Percentiles rank a stretch among this genome's conserved stretches.
These are phyloP conservation scores for Chaetomium sp. DNA, from an alignment of 2,329 filamentous ascomycete species.

Conservation along the genomic window DNA sequence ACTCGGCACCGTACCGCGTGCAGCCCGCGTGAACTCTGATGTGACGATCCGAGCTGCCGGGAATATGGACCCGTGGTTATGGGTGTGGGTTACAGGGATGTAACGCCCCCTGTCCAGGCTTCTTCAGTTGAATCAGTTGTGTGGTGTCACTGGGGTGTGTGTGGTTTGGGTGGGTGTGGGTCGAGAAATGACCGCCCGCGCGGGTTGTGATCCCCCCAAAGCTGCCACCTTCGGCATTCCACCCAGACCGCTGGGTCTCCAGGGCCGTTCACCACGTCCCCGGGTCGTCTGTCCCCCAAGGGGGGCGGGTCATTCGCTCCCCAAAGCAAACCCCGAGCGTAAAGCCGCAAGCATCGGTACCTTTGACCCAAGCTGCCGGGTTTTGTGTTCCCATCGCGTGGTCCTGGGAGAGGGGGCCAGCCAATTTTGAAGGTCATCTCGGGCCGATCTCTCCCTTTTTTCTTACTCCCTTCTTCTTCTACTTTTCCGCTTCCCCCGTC, in stretches of 20 bases:
- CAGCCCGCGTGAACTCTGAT: not conserved
- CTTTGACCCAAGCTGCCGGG: constrained; percentile 14
- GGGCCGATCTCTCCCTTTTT: not conserved
- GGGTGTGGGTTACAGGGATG: constrained; percentile 3
- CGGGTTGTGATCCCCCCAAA: not conserved
- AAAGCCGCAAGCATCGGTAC: constrained; percentile 5
- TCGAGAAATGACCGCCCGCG: no score
- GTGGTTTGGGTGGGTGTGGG: no score
- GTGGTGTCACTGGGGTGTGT: no score
- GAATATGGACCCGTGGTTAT: constrained; percentile 4
- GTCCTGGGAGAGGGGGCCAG: not conserved
- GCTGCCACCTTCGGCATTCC: constrained; percentile 10
- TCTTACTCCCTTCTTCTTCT: not conserved
- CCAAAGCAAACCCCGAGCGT: not conserved
- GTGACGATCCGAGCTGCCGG: constrained; percentile 7
- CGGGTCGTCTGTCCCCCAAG: not conserved
- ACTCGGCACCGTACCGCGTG: not conserved
- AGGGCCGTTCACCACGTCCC: not conserved
- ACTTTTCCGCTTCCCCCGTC: not conserved
- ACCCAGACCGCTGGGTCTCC: constrained; percentile 16
- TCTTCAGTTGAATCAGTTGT: not conserved
- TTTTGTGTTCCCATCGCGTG: constrained; percentile 7
- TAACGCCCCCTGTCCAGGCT: not conserved
- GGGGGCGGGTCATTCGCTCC: not conserved
- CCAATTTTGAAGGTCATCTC: not conserved